Evolutionary conservation across 208 protist species (phyloP).

Genomic region (Acanthamoeba divionensis): DNA sequence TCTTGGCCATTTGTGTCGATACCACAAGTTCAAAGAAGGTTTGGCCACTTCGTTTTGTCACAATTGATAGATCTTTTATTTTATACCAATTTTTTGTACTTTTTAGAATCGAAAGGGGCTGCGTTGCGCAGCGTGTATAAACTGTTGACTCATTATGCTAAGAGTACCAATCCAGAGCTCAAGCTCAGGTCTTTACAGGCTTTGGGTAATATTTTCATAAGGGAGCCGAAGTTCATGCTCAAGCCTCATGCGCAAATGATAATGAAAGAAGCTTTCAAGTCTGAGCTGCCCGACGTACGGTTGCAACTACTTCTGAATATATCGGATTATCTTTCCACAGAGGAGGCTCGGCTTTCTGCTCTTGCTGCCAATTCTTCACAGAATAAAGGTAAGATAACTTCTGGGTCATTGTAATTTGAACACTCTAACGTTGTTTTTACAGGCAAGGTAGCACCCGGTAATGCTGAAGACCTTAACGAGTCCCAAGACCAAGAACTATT

Average conservation of each 20-base stretch:
- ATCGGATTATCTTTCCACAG: slow-evolving; percentile 8
- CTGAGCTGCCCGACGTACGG: neutral
- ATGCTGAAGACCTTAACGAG: neutral
- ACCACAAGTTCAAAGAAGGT: slow-evolving; percentile 23
- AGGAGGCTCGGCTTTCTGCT: neutral
- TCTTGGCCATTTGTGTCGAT: neutral
- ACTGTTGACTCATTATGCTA: neutral
- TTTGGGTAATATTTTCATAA: slow-evolving; percentile 17
- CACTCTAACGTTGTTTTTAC: too few relatives aligned
- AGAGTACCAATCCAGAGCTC: neutral
- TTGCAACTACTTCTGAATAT: slow-evolving; percentile 24
- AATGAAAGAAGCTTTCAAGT: neutral
- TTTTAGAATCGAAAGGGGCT: neutral
- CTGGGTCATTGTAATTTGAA: too few relatives aligned
- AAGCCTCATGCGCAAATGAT: slow-evolving; percentile 22
- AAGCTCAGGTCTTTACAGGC: neutral
- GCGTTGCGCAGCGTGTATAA: neutral
- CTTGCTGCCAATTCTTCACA: neutral
- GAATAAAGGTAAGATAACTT: neutral
- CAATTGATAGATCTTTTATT: too few relatives aligned
- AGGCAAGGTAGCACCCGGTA: neutral
- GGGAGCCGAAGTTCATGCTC: slow-evolving; percentile 16
- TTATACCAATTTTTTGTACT: neutral
- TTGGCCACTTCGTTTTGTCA: neutral
- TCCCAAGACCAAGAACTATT: slow-evolving; percentile 41